phyloP scores from a whole-genome alignment of 129 eudicot species.

The Deinandra increscens region DNA sequence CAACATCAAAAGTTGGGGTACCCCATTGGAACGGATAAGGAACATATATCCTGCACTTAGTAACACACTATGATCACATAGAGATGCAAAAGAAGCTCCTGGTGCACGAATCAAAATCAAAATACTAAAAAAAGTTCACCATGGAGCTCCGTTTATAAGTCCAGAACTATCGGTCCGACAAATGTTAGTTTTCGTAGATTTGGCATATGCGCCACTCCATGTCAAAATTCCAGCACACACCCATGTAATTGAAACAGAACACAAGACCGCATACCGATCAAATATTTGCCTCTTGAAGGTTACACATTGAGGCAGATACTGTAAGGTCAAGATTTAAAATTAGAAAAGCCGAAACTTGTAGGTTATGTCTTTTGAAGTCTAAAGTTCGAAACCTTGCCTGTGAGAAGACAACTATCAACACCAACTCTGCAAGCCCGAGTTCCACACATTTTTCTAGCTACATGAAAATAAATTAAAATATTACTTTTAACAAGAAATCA shows the following conservation, averaged over 20 bases:
- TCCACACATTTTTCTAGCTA: slow-evolving; percentile 68
- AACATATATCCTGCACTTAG: slow-evolving; percentile 46
- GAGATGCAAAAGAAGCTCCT: not conserved
- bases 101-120: not conserved
- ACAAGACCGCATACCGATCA: slow-evolving; percentile 54
- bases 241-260: slow-evolving; percentile 59
- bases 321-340: slow-evolving; percentile 20
- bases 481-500: not conserved
- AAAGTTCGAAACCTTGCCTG: slow-evolving; percentile 46
- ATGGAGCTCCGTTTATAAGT: slow-evolving; percentile 56
- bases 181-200: slow-evolving; percentile 25
- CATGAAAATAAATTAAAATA: slow-evolving; percentile 6
- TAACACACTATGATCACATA: not conserved
- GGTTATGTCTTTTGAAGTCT: not conserved
- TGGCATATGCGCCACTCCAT: slow-evolving; percentile 48
- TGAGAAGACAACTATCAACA: slow-evolving; percentile 53
- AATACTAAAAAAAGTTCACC: slow-evolving; percentile 32
- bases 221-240: slow-evolving; percentile 54
- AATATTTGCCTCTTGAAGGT: slow-evolving; percentile 41
- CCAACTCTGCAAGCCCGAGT: slow-evolving; percentile 63
- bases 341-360: not conserved
- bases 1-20: slow-evolving; percentile 52
- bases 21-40: slow-evolving; percentile 85
- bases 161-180: slow-evolving; percentile 63
- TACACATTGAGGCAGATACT: slow-evolving; percentile 55